phyloP scores from a whole-genome alignment of 768 basidiomycete species.

The Leccinum arenicola region DNA sequence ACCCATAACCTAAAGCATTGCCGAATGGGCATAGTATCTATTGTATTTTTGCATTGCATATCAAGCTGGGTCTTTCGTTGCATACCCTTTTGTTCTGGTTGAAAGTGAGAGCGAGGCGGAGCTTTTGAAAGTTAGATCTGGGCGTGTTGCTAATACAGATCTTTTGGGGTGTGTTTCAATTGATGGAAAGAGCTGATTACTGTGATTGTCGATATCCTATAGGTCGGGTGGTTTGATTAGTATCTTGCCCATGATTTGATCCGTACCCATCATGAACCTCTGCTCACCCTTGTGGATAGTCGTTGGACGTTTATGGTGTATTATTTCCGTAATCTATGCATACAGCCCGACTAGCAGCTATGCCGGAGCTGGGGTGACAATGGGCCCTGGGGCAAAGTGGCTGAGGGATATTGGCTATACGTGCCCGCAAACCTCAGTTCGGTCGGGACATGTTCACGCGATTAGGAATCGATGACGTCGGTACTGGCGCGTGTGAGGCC shows the following conservation, averaged over 20 bases:
- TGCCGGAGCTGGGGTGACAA: slow-evolving; percentile 9
- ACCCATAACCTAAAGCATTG: slow-evolving; percentile 8
- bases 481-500: neutral
- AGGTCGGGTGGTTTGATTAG: neutral
- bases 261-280: neutral
- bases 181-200: neutral
- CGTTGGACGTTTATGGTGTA: neutral
- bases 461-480: neutral
- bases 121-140: neutral
- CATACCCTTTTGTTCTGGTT: neutral
- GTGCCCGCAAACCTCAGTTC: slow-evolving; percentile 13
- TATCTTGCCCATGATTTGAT: neutral
- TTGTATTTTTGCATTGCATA: slow-evolving; percentile 7
- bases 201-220: neutral
- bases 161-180: neutral
- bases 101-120: neutral
- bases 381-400: slow-evolving; percentile 1
- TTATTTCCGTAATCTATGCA: neutral
- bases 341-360: neutral
- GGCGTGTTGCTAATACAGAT: neutral
- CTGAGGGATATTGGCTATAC: slow-evolving; percentile 19
- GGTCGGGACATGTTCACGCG: neutral
- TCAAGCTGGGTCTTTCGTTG: neutral
- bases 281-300: neutral
- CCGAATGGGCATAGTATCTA: slow-evolving; percentile 14